Percentiles rank a stretch among this genome's conserved stretches.
Evolutionary conservation across 164 flowering plant species (phyloP).

Genomic region (Pachysandra terminalis): DNA sequence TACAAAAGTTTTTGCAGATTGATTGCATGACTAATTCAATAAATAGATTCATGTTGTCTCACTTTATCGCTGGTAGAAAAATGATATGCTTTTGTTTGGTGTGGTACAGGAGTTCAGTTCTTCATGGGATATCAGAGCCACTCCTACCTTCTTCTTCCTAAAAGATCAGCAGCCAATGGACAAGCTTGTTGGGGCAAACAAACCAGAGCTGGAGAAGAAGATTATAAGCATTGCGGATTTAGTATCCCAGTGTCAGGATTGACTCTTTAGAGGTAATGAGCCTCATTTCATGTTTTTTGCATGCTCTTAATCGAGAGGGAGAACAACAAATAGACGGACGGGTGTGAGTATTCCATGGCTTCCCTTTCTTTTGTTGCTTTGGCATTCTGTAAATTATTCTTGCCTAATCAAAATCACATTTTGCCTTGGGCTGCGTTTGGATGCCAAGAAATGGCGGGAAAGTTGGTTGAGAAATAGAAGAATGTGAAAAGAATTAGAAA

Average conservation of each 20-base stretch:
- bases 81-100: background rate
- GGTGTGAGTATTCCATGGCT: too few relatives aligned
- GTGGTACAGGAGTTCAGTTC: constrained; percentile 85
- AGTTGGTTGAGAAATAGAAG: too few relatives aligned
- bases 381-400: too few relatives aligned
- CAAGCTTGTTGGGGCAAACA: constrained; percentile 93
- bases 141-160: constrained; percentile 90
- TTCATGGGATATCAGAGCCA: constrained; percentile 87
- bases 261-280: background rate
- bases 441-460: too few relatives aligned
- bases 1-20: too few relatives aligned
- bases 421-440: too few relatives aligned
- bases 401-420: too few relatives aligned
- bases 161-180: constrained; percentile 73
- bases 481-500: too few relatives aligned
- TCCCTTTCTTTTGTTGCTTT: too few relatives aligned
- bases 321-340: too few relatives aligned
- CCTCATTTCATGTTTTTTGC: background rate
- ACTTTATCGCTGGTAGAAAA: background rate
- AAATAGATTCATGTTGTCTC: too few relatives aligned
- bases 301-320: background rate
- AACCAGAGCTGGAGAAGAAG: constrained; percentile 74
- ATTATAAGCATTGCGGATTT: constrained; percentile 44
- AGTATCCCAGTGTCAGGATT: constrained; percentile 3
- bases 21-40: too few relatives aligned